These are phyloP conservation scores for Blastobotrys elegans DNA, from an alignment of 1,139 yeast genomes.

Conservation along the genomic window DNA sequence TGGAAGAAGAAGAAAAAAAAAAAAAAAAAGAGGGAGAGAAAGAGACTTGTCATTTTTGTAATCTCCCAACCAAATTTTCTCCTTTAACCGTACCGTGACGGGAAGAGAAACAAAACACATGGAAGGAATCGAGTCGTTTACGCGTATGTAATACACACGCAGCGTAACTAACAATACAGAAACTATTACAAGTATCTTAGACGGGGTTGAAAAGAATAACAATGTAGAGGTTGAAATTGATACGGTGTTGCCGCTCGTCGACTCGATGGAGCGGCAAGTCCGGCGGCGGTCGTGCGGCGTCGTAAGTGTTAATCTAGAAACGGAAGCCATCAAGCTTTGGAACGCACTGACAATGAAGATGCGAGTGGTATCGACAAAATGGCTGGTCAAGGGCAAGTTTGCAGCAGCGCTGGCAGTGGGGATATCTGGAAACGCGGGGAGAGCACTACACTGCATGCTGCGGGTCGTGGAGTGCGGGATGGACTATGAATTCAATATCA, in stretches of 20 bases:
- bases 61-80: not conserved
- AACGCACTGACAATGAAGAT: slow-evolving; percentile 2
- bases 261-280: not conserved
- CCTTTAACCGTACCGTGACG: not conserved
- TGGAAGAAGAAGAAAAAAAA: not conserved
- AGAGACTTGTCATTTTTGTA: not conserved
- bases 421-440: not conserved
- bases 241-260: not conserved
- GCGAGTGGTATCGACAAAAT: not conserved
- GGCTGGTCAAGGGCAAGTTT: slow-evolving; percentile 1
- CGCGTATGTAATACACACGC: not conserved
- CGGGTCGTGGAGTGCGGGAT: not conserved
- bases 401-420: slow-evolving; percentile 1
- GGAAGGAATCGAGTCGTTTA: not conserved
- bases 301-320: not conserved
- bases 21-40: not conserved
- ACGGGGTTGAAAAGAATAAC: not conserved
- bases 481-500: not conserved
- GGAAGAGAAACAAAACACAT: not conserved
- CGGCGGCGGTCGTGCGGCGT: not conserved
- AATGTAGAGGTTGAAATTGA: not conserved
- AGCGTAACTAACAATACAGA: not conserved
- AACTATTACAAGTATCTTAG: not conserved
- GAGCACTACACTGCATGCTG: slow-evolving; percentile 1
- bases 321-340: slow-evolving; percentile 2